Evolutionary conservation across 164 flowering plant genomes (phyloP).

Genomic region (Stephania japonica): DNA sequence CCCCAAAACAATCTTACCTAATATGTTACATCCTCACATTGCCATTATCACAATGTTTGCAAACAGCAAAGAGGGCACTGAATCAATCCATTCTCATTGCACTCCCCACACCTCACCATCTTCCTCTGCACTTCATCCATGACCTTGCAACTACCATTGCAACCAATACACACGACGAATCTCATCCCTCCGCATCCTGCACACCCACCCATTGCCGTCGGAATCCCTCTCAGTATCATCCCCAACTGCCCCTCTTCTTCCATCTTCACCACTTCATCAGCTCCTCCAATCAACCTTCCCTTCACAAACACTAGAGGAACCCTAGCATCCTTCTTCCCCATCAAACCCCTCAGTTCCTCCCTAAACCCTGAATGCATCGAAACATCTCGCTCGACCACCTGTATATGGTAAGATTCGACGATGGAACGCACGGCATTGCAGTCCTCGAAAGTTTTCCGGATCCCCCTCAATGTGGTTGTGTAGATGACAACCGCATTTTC

Average conservation of each 20-base stretch:
- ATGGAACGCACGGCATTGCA: conserved; percentile 68
- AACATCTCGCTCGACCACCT: conserved; percentile 64
- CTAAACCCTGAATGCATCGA: conserved; percentile 90
- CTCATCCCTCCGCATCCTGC: conserved; percentile 71
- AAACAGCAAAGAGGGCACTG: conserved; percentile 74
- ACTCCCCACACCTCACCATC: conserved; percentile 51
- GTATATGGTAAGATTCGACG: conserved; percentile 50
- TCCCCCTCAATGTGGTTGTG: conserved; percentile 90
- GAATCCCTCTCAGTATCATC: conserved; percentile 48
- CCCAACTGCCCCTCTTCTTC: conserved; percentile 78
- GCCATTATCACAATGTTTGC: not conserved
- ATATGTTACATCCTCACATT: no score
- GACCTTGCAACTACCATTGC: conserved; percentile 86
- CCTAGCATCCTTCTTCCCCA: conserved; percentile 51
- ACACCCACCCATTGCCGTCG: conserved; percentile 39
- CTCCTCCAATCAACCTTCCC: conserved; percentile 84
- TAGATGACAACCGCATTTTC: conserved; percentile 66
- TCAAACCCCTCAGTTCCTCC: conserved; percentile 66
- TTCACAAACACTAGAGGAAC: conserved; percentile 81
- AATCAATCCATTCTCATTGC: conserved; percentile 70
- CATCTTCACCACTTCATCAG: conserved; percentile 62
- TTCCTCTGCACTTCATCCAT: conserved; percentile 47
- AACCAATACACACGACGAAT: conserved; percentile 74
- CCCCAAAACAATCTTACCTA: not conserved
- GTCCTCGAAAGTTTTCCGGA: conserved; percentile 90